These are phyloP conservation scores for Periconia sp. DNA, from an alignment of 2,329 filamentous ascomycete species.

Conservation along the genomic window DNA sequence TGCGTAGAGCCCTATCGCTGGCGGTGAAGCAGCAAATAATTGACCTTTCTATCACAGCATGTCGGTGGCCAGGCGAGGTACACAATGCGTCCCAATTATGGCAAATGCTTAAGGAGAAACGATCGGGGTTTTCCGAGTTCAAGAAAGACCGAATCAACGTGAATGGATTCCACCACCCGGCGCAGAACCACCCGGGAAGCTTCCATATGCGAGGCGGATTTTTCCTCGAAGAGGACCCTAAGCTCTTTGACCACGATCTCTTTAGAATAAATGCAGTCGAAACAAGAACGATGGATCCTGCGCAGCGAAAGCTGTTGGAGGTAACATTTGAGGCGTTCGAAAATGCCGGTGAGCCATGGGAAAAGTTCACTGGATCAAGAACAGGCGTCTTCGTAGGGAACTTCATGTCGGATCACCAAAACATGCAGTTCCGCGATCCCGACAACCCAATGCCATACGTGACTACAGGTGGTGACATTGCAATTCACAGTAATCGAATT, in stretches of 20 bases:
- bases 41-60: background rate
- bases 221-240: constrained; percentile 42
- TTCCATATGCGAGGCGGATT: constrained; percentile 13
- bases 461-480: constrained; percentile 16
- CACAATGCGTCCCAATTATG: constrained; percentile 23
- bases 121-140: constrained; percentile 30
- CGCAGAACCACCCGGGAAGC: constrained; percentile 31
- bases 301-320: constrained; percentile 39
- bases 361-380: constrained; percentile 23
- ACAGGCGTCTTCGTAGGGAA: constrained; percentile 32
- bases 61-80: constrained; percentile 1
- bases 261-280: constrained; percentile 32
- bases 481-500: constrained; percentile 33
- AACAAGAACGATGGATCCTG: constrained; percentile 28
- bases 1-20: background rate
- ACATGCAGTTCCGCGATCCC: constrained; percentile 21
- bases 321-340: constrained; percentile 47
- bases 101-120: constrained; percentile 37
- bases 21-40: background rate
- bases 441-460: constrained; percentile 18
- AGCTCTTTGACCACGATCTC: constrained; percentile 44
- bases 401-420: constrained; percentile 18
- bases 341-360: constrained; percentile 38
- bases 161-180: constrained; percentile 41
- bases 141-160: constrained; percentile 38